Percentiles rank a stretch among this genome's conserved stretches.
Evolutionary conservation across 1,284 basidiomycete species (phyloP).

Genomic region (Lentinula novae-zelandiae): DNA sequence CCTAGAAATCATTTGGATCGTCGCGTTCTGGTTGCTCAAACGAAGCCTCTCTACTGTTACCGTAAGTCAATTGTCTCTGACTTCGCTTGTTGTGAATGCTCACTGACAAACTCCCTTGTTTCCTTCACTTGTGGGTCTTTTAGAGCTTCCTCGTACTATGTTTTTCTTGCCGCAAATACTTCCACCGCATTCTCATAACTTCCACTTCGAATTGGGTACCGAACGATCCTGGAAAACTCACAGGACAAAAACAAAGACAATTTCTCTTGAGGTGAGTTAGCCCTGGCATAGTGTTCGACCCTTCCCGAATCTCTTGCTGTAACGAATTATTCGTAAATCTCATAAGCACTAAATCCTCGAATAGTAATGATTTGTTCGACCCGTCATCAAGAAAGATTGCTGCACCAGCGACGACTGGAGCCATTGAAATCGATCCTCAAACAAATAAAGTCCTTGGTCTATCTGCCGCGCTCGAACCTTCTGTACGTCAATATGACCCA

Average conservation of each 20-base stretch:
- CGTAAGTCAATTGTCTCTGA: background rate
- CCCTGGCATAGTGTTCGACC: too few species aligned
- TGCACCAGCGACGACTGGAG: background rate
- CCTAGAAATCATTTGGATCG: background rate
- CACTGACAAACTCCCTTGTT: background rate
- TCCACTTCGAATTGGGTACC: background rate
- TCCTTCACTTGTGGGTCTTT: background rate
- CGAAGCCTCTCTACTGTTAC: slow-evolving; percentile 2
- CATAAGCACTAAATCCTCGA: too few species aligned
- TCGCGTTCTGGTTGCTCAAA: background rate
- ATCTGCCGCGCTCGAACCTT: background rate
- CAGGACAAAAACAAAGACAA: too few species aligned
- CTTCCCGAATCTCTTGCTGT: too few species aligned
- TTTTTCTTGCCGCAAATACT: background rate
- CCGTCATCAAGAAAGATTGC: too few species aligned
- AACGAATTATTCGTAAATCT: too few species aligned
- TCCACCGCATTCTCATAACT: background rate
- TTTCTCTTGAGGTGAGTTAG: too few species aligned
- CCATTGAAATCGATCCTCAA: background rate
- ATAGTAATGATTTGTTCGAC: too few species aligned
- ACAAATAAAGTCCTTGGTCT: background rate
- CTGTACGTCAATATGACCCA: background rate
- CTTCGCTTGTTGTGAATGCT: background rate
- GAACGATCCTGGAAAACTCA: background rate
- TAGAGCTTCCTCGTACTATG: background rate